Evolutionary conservation across 139 green algal species (phyloP), one percentile per base, ranked within the genome.

Genomic region (Eudorina sp.): DNA sequence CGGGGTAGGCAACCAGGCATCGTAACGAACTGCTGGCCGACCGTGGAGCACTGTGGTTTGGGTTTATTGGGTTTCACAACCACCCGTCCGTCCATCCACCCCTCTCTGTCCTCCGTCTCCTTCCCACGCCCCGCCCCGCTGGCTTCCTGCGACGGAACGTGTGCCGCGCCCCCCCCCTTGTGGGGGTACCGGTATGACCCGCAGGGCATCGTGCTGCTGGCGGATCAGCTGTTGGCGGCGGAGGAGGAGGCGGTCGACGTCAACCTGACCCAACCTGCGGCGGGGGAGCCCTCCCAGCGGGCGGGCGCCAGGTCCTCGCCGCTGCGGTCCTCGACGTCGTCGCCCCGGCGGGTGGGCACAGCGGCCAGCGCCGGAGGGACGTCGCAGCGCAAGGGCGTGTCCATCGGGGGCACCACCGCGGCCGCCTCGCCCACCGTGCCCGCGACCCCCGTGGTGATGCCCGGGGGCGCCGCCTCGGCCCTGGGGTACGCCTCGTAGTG

Each of bases 181-280:
- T n/a, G n/a, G n/a, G n/a, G n/a, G n/a, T n/a, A n/a, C n/a, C n/a
- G n/a, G n/a, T n/a, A n/a, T n/a, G n/a, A n/a, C n/a, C n/a, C n/a
- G 11, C 55, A 85, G 55, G 55, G 79, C 29, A 53, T 86, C n/a
- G 81, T 78, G 38, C 81, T 87, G 11, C 19, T 87, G 45, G 81
- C 81, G 0, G 81, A 79, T 13, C 46, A 41, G 27, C 19, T 46
- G 4, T 4, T n/a, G 21, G 9, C 2, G 13, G 9, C 2, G 13
- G 79, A 51, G 2, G 31, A 36, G 31, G 11, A 40, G 9, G 40
- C 27, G 8, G 58, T 2, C 16, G 27, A 34, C 43, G 27, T 8
- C 79, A 27, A 7, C 48, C 6, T 34, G 27, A 69, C 4, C 11
- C 69, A 40, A 11, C 4, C 14, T 4, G 40, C 18, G 36, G 34